Evolutionary conservation across 768 basidiomycete genomes (phyloP), one percentile per base, ranked within the genome.

Genomic region (Lactarius pseudohatsudake): DNA sequence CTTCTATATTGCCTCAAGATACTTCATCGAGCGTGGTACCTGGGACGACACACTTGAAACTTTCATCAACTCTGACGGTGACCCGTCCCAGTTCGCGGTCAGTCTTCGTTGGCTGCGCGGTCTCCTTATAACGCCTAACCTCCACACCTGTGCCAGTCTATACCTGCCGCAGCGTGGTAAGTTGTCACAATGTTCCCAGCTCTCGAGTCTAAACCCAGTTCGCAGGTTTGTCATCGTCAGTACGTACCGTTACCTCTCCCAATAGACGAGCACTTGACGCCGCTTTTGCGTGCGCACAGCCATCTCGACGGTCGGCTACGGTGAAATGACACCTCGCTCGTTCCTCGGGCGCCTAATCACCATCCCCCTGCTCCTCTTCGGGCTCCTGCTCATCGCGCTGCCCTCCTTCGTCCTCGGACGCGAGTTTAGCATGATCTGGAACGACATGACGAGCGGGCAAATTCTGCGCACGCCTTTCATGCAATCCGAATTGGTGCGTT

Each of bases 341-440:
- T 87, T 90, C 75, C 80, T 96, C n/a, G 94, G 94, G 0, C 87
- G 92, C 2, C 79, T 96, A 41, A 80, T 96, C 70, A 94, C 94
- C 0, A 78, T 96, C 1, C 94, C 94, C 0, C 83, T 97, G 22
- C 86, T 97, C 57, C 83, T 92, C 15, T 96, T 92, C 71, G 94
- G 94, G 3, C 81, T 96, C 11, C 81, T 97, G 0, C 81, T 96
- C 50, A 94, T 97, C 73, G 95, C 94, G 0, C 82, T 96, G 5
- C 94, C 94, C 8, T 90, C 87, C 72, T 96, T 97, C 73, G 94
- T 97, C 1, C 85, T 97, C 16, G 94, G 94, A 0, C 79, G 94
- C 43, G 94, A 97, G 74, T 97, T 97, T 75, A 92, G 92, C 66
- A 79, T 88, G 15, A 91, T 95, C 1, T 97, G 94, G 90, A 92